Evolutionary conservation across 805 yeast genomes (phyloP), one percentile per base, ranked within the genome.

Genomic region (Yamadazyma laniorum): DNA sequence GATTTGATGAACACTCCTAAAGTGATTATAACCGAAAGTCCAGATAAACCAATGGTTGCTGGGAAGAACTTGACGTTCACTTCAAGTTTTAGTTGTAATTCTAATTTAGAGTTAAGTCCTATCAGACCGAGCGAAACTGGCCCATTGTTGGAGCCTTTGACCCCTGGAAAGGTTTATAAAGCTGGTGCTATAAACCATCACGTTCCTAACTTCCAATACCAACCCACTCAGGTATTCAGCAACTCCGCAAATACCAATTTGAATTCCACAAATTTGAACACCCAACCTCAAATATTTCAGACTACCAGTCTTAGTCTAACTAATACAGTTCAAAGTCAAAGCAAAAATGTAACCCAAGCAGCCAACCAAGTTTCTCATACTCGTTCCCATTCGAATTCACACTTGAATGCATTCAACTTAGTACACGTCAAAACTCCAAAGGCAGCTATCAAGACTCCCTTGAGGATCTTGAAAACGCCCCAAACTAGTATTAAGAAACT

Each of bases 41-140:
- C 77, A 8, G 59, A 58, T 42, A 62, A 61, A 42, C 70, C 72
- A 11, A 47, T 66, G 30, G 48, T 63, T 26, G 74, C 70, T 1
- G 63, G 67, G 15, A 66, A 65, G 41, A 61, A 62, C 46, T 55
- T 72, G 32, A 72, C 78, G 7, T 77, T 77, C 52, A 76, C 85
- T 3, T 79, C 84, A 17, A 77, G 84, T 9, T 81, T 81, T 58
- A 79, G 82, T 54, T 78, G 84, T 49, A 75, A 70, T 47, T 77
- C 83, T 18, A 80, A 75, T 51, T 71, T 80, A 45, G 86, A 81
- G 50, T 56, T 81, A 15, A 77, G 82, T 17, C 87, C 87, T 6
- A 52, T 78, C 31, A 67, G 77, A 44, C 63, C 74, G 5, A 67
- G 70, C 39, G 82, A 77, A 40, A 75, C 83, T 3, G 86, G 85